Base-by-base conservation (phyloP, 495 filamentous ascomycete species). In the Bombardia bombarda region DNA sequence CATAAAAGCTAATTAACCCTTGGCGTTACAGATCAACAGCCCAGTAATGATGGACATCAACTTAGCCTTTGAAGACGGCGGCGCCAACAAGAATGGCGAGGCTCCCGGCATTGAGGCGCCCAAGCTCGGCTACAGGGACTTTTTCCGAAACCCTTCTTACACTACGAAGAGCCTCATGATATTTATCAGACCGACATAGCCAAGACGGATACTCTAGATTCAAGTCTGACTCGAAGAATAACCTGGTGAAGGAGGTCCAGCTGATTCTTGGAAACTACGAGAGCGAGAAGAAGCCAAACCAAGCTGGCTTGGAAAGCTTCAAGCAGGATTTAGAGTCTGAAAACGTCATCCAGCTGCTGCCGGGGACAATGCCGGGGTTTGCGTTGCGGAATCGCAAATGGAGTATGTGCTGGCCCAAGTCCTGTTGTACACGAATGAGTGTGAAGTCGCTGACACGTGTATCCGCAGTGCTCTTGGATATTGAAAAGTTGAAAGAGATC, bases 21-120 rank as follows among this genome's bases (percentile, higher is more conserved):
- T 5, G 32, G 6, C 5, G n/a, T 33, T 22, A 35, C 24, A 50
- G 39, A 49, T 53, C 17, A 40, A 41, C 40, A 50, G 66, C 42
- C 51, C 64, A n/a, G 60, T 66, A 2, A 52, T 69, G 14, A 46
- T 68, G 9, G 68, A 71, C 45, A 57, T 65, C 39, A 43, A 51
- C 14, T 35, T 52, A 10, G 66, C 66, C 0, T 63, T 62, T 16
- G 24, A 40, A 30, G 38, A 16, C 24, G n/a, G n/a, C n/a, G n/a
- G n/a, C n/a, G n/a, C n/a, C n/a, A n/a, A n/a, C n/a, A n/a, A n/a
- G n/a, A n/a, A n/a, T n/a, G n/a, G n/a, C n/a, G n/a, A n/a, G n/a
- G n/a, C n/a, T n/a, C n/a, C n/a, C n/a, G n/a, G n/a, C n/a, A n/a
- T n/a, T n/a, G n/a, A n/a, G n/a, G n/a, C n/a, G n/a, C n/a, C n/a